These are phyloP conservation scores for Rutstroemia sp. DNA, from an alignment of 2,329 filamentous ascomycete species.

Conservation along the genomic window DNA sequence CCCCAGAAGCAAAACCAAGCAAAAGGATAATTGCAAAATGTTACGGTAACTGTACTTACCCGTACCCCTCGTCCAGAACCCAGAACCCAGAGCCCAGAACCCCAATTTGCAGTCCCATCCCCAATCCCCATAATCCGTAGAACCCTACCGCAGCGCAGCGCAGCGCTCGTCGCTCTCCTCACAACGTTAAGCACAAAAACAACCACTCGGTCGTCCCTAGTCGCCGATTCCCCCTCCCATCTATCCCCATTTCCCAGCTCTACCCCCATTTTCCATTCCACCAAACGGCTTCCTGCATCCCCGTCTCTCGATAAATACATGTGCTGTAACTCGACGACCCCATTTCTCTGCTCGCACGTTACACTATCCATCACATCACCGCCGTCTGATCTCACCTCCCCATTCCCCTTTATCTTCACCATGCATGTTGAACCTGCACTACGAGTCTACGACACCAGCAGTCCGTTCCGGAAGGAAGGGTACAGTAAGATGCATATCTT, in stretches of 20 bases:
- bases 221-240: slow-evolving; percentile 1
- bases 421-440: background rate
- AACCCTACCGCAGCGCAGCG: too few relatives aligned
- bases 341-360: background rate
- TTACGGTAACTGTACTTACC: background rate
- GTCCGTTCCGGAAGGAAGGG: background rate
- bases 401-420: background rate
- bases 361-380: background rate
- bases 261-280: background rate
- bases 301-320: slow-evolving; percentile 8
- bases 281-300: slow-evolving; percentile 9
- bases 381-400: background rate
- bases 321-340: slow-evolving; percentile 5
- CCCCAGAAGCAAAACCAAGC: background rate
- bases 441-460: background rate
- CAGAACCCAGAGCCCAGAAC: background rate
- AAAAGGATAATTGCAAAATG: background rate
- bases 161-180: too few relatives aligned
- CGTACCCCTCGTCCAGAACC: background rate
- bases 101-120: background rate
- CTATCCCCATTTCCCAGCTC: too few relatives aligned
- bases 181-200: too few relatives aligned
- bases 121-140: background rate
- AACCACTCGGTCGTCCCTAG: background rate
- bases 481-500: too few relatives aligned